Evolutionary conservation across 768 basidiomycete genomes (phyloP).

Genomic region (Lactarius deliciosus): DNA sequence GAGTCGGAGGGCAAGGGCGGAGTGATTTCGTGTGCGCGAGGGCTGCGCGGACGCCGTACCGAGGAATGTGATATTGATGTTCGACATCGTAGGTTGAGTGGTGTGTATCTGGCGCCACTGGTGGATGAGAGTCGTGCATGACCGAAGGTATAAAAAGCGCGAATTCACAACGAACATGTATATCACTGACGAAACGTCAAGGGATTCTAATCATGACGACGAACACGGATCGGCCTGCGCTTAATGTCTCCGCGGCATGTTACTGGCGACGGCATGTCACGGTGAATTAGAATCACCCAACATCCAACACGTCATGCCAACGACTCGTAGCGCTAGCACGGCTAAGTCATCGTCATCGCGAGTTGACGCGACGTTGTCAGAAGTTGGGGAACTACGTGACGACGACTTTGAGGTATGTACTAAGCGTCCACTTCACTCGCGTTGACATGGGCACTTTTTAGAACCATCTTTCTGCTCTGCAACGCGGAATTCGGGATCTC

Average conservation of each 20-base stretch:
- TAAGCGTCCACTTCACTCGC: background rate
- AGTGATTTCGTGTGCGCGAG: constrained; percentile 76
- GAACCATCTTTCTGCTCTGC: constrained; percentile 20
- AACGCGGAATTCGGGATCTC: constrained; percentile 13
- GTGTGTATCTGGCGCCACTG: background rate
- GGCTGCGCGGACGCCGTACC: constrained; percentile 83
- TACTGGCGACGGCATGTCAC: background rate
- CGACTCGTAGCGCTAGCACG: constrained; percentile 20
- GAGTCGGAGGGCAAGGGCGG: constrained; percentile 65
- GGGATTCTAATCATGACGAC: background rate
- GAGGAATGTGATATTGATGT: constrained; percentile 65
- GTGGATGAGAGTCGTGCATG: background rate
- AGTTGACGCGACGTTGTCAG: background rate
- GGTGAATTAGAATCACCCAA: background rate
- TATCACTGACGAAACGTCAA: background rate
- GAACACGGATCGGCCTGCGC: background rate
- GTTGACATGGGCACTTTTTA: background rate
- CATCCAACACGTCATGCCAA: constrained; percentile 12
- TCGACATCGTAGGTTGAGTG: constrained; percentile 10
- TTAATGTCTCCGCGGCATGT: background rate
- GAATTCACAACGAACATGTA: background rate
- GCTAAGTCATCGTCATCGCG: constrained; percentile 6
- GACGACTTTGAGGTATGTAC: constrained; percentile 5
- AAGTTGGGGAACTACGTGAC: background rate
- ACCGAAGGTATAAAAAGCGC: background rate